A percentile compares a stretch with the other conserved stretches of the same genome.
phyloP scores from a whole-genome alignment of 164 flowering plant genomes.

The Piper longum region DNA sequence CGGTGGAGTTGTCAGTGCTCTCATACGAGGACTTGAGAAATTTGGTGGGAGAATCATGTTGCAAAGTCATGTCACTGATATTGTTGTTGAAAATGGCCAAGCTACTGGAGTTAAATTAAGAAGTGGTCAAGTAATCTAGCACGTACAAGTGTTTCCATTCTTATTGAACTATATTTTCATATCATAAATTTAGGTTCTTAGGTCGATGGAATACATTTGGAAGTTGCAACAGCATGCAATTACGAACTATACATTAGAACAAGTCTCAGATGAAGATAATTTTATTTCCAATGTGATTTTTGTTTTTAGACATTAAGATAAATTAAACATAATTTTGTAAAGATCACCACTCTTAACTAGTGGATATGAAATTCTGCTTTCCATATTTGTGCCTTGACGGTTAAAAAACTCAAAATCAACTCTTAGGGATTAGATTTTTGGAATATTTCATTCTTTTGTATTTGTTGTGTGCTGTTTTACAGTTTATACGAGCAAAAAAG shows the following conservation, averaged over 20 bases:
- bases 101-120: constrained; percentile 72
- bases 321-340: no score
- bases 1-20: constrained; percentile 78
- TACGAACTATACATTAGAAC: no score
- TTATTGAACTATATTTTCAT: no score
- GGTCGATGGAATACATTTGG: no score
- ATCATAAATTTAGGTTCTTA: no score
- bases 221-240: no score
- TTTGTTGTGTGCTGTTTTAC: constrained; percentile 14
- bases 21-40: constrained; percentile 72
- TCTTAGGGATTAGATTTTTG: not conserved
- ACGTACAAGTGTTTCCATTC: not conserved
- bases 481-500: constrained; percentile 84
- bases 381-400: no score
- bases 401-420: not conserved
- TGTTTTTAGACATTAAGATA: no score
- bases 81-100: constrained; percentile 69
- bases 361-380: no score
- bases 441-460: not conserved
- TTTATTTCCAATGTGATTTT: no score
- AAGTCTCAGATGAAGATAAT: no score
- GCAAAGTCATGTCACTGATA: constrained; percentile 54
- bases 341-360: no score
- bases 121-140: constrained; percentile 49
- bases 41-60: constrained; percentile 76